phyloP scores from a whole-genome alignment of 306 rosid species.

The Hylodesmum podocarpum region DNA sequence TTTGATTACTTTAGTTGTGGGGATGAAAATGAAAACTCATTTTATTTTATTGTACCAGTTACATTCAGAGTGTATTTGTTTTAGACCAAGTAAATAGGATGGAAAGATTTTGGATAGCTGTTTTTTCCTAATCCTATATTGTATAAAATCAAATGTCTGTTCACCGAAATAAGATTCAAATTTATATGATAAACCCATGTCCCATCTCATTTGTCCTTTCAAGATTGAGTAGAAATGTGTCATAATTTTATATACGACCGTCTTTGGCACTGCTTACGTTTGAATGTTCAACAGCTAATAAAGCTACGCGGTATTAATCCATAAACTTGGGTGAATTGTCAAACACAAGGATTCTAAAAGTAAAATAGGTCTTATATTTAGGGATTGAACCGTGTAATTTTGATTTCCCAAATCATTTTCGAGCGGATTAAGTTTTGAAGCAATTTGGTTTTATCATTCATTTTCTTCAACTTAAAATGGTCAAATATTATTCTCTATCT shows the following conservation, averaged over 20 bases:
- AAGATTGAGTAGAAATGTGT: background rate
- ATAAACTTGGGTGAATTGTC: background rate
- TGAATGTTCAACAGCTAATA: background rate
- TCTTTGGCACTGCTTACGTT: background rate
- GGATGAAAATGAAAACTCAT: no score
- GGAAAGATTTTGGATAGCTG: background rate
- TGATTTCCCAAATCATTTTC: no score
- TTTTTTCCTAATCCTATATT: background rate
- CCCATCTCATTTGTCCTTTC: background rate
- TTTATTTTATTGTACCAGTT: conserved; percentile 16
- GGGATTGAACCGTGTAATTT: no score
- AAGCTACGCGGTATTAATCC: background rate
- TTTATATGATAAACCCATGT: background rate
- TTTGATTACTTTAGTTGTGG: background rate
- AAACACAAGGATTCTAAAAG: background rate
- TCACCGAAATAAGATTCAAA: no score
- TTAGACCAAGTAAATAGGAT: background rate
- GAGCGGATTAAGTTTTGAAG: background rate
- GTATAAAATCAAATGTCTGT: background rate
- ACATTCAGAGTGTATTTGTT: conserved; percentile 16
- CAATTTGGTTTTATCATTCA: background rate
- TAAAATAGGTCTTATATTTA: no score
- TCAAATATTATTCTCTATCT: background rate
- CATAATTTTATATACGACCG: background rate
- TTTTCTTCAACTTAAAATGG: background rate